Conservation (phyloP, 108 stramenopile genomes). For the Conticribra guillardii region DNA sequence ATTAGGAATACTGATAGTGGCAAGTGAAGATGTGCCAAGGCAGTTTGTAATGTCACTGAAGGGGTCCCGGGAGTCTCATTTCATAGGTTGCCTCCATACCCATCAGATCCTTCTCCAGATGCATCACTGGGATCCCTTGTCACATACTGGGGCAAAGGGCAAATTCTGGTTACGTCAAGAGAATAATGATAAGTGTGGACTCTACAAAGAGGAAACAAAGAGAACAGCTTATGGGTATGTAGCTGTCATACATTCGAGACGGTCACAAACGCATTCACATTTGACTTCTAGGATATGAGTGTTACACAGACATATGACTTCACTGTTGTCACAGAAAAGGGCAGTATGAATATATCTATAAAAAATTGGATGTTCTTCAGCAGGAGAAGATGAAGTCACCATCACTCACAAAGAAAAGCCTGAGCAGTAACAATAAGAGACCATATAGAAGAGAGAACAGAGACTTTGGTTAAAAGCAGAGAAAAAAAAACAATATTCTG, state of each 20-base stretch:
- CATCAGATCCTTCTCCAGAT: background rate
- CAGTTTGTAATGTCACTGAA: background rate
- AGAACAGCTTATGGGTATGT: conserved; percentile 3
- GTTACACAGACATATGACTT: conserved; percentile 4
- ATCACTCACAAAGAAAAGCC: background rate
- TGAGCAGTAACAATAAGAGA: background rate
- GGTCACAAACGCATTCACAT: background rate
- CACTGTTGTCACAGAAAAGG: background rate
- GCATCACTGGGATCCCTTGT: background rate
- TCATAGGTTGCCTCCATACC: background rate
- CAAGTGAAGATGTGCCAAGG: background rate
- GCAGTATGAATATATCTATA: background rate
- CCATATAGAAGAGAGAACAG: background rate
- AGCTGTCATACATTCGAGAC: conserved; percentile 18
- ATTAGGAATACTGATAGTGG: background rate
- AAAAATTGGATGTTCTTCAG: background rate
- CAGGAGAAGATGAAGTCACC: background rate
- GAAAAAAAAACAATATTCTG: too few species aligned
- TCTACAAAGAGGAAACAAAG: background rate
- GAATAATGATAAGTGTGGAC: background rate
- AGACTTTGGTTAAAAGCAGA: too few species aligned
- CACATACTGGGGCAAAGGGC: conserved; percentile 2
- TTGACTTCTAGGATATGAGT: background rate
- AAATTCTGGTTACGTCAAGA: background rate
- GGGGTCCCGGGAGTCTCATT: background rate